These are phyloP conservation scores for Laburnicola sp. DNA, from an alignment of 2,329 filamentous ascomycete genomes.

Conservation along the genomic window DNA sequence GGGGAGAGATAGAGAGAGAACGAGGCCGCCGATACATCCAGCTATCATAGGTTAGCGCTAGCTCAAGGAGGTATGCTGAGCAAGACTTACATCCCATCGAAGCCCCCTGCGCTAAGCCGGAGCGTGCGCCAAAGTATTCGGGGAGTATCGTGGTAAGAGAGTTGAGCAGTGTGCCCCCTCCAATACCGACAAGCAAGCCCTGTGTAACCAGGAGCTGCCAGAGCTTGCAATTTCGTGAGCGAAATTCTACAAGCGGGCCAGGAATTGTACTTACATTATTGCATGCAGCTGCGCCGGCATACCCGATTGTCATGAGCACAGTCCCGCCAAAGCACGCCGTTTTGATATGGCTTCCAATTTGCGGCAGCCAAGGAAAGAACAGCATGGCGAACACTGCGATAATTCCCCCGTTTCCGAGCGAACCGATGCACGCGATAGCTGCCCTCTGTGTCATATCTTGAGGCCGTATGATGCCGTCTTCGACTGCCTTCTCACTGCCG, in stretches of 20 bases:
- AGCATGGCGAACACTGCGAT: slow-evolving; percentile 22
- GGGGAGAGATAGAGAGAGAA: slow-evolving; percentile 33
- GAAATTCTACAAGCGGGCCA: background rate
- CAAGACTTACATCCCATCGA: slow-evolving; percentile 16
- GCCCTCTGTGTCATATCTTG: slow-evolving; percentile 15
- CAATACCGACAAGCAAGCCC: slow-evolving; percentile 49
- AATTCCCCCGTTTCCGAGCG: slow-evolving; percentile 25
- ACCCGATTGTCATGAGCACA: slow-evolving; percentile 17
- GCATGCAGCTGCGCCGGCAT: slow-evolving; percentile 19
- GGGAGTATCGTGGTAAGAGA: slow-evolving; percentile 52
- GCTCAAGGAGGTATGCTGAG: background rate
- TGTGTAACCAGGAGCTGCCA: slow-evolving; percentile 52
- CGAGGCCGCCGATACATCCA: slow-evolving; percentile 19
- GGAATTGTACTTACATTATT: slow-evolving; percentile 17
- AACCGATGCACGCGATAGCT: slow-evolving; percentile 23
- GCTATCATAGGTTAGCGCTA: slow-evolving; percentile 11
- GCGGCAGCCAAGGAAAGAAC: slow-evolving; percentile 22
- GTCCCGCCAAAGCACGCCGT: slow-evolving; percentile 20
- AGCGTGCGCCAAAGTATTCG: slow-evolving; percentile 55
- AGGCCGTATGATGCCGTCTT: slow-evolving; percentile 16
- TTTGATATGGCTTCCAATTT: slow-evolving; percentile 22
- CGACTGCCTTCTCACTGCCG: slow-evolving; percentile 17
- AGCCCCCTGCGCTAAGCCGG: slow-evolving; percentile 40
- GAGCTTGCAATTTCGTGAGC: slow-evolving; percentile 15
- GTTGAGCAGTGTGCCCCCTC: slow-evolving; percentile 52